Evolutionary conservation across 345 rosid species (phyloP).

Genomic region (Populus nigra): DNA sequence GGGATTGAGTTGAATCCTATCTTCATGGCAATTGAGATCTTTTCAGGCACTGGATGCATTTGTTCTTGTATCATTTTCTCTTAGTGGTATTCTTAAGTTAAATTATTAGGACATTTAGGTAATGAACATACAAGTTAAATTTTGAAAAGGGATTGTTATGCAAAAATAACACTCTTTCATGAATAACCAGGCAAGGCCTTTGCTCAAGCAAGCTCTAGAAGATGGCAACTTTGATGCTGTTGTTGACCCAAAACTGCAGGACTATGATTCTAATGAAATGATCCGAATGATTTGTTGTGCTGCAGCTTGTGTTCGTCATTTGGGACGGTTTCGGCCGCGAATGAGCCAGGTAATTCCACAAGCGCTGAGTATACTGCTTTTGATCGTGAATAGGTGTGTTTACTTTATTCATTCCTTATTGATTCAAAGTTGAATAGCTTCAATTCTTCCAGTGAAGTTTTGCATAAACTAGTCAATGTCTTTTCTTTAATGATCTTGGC

Average conservation of each 20-base stretch:
- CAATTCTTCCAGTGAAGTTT: background rate
- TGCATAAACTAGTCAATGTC: background rate
- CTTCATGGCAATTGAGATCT: background rate
- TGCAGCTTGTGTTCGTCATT: constrained; percentile 22
- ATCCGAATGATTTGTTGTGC: constrained; percentile 19
- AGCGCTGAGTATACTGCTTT: background rate
- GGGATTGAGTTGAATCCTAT: background rate
- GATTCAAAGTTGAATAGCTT: background rate
- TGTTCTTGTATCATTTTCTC: background rate
- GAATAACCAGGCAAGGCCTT: constrained; percentile 30
- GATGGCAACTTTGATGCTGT: constrained; percentile 42
- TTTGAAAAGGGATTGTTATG: background rate
- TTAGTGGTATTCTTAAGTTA: background rate
- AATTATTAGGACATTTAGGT: background rate
- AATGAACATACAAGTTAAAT: background rate
- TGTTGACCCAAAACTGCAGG: constrained; percentile 20
- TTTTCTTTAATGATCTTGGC: background rate
- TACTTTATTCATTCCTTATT: background rate
- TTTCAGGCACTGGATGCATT: background rate
- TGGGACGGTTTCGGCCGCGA: constrained; percentile 23
- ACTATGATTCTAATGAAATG: constrained; percentile 19
- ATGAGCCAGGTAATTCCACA: constrained; percentile 22
- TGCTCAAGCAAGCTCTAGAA: constrained; percentile 43
- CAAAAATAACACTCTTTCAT: constrained; percentile 13
- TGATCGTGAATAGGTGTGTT: background rate